phyloP scores from a whole-genome alignment of 495 filamentous ascomycete species.

The Cercophora sp. region DNA sequence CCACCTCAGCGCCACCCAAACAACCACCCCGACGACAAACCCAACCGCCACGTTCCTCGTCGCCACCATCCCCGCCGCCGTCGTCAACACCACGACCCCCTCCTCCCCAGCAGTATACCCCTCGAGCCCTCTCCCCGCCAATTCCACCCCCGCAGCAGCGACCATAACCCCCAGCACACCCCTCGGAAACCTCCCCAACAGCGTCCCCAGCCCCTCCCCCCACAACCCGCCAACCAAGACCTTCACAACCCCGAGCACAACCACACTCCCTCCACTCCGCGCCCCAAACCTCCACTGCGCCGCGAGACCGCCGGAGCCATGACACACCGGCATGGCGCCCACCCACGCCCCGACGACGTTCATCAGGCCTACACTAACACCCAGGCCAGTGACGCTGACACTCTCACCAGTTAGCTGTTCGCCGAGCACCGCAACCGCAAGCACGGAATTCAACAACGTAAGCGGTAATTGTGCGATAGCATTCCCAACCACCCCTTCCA shows the following conservation, averaged over 20 bases:
- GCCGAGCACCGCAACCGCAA: slow-evolving; percentile 75
- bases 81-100: slow-evolving; percentile 65
- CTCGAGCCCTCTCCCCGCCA: slow-evolving; percentile 69
- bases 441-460: slow-evolving; percentile 84
- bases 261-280: slow-evolving; percentile 75
- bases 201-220: slow-evolving; percentile 60
- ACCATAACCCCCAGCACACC: slow-evolving; percentile 82
- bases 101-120: slow-evolving; percentile 55
- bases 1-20: slow-evolving; percentile 38
- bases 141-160: slow-evolving; percentile 78
- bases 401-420: slow-evolving; percentile 64
- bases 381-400: slow-evolving; percentile 58
- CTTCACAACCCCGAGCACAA: slow-evolving; percentile 75
- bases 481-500: slow-evolving; percentile 45
- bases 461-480: slow-evolving; percentile 78
- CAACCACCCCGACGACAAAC: slow-evolving; percentile 75
- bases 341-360: slow-evolving; percentile 86
- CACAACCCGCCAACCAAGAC: slow-evolving; percentile 69
- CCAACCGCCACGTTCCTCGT: slow-evolving; percentile 87
- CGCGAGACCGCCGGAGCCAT: slow-evolving; percentile 86
- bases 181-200: slow-evolving; percentile 67
- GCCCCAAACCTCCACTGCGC: slow-evolving; percentile 89
- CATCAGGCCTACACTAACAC: slow-evolving; percentile 74
- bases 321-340: slow-evolving; percentile 92
- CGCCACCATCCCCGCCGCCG: slow-evolving; percentile 73